These are phyloP conservation scores for Mycosphaerella arachidis DNA, from an alignment of 2,329 filamentous ascomycete genomes.

Conservation along the genomic window DNA sequence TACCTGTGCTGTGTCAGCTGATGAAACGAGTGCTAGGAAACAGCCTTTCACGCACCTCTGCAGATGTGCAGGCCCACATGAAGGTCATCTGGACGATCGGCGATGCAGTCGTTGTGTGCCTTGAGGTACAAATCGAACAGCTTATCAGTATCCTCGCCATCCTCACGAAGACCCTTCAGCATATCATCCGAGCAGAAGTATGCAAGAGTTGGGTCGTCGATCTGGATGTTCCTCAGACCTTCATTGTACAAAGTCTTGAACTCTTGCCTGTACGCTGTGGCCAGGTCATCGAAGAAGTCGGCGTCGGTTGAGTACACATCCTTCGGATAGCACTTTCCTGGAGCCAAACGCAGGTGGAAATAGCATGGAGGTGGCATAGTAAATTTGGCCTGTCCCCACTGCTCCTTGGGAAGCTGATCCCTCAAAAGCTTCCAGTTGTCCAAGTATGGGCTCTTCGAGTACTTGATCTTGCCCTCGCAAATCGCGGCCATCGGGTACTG, in stretches of 20 bases:
- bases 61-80: conserved; percentile 39
- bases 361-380: conserved; percentile 38
- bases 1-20: conserved; percentile 24
- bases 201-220: conserved; percentile 38
- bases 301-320: conserved; percentile 32
- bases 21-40: background rate
- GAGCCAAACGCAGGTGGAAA: conserved; percentile 35
- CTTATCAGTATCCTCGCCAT: conserved; percentile 35
- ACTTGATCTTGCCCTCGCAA: conserved; percentile 36
- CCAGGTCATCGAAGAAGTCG: conserved; percentile 36
- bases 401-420: conserved; percentile 29
- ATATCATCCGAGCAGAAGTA: conserved; percentile 38
- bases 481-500: conserved; percentile 38
- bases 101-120: conserved; percentile 36
- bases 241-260: conserved; percentile 34
- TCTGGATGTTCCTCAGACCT: conserved; percentile 36
- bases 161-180: conserved; percentile 31
- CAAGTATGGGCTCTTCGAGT: conserved; percentile 33
- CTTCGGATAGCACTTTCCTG: conserved; percentile 34
- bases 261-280: conserved; percentile 34
- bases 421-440: conserved; percentile 36
- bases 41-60: conserved; percentile 26
- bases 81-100: conserved; percentile 32
- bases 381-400: conserved; percentile 36
- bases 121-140: conserved; percentile 37